Evolutionary conservation across 805 yeast genomes (phyloP), one percentile per base, ranked within the genome.

Genomic region (Pichia sporocuriosa): DNA sequence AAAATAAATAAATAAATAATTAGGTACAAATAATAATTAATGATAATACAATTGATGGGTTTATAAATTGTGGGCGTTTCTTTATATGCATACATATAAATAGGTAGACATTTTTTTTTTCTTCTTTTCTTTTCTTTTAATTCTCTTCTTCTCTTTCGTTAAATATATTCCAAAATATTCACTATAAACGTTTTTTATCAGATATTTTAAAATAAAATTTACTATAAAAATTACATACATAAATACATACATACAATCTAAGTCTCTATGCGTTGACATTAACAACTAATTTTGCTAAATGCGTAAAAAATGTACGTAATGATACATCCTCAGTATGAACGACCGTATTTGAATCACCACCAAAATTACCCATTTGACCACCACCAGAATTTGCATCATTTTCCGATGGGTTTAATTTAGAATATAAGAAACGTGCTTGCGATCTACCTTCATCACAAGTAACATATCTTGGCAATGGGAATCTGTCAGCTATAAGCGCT

Each of bases 401-500:
- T 49, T 84, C 87, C 35, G 96, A 83, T 31, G 98, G 98, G 63
- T 94, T 93, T 63, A 93, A 77, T 66, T 88, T 93, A 23, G 97
- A 86, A 64, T 87, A 79, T 64, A 93, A 73, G 73, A 93, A 93
- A 67, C 99, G 81, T 3, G 97, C 97, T 67, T 93, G 99, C 13
- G 97, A 89, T 42, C 96, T 97, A 55, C 98, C 97, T 55, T 90
- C 97, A 61, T 90, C 97, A 45, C 96, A 87, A 55, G 90, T 96
- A 53, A 93, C 89, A 59, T 90, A 93, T 66, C 98, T 78, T 36
- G 99, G 99, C 58, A 93, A 72, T 54, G 99, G 99, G 79, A 87
- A 90, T 59, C 99, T 77, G 59, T 93, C 97, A 29, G 84, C 77
- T 55, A 93, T 77, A 50, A 94, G 71, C 54, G 83, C 87, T 6